Percentiles rank a stretch among this genome's conserved stretches.
Conservation (phyloP, 441 rosid species). For the Daphne laureola region DNA sequence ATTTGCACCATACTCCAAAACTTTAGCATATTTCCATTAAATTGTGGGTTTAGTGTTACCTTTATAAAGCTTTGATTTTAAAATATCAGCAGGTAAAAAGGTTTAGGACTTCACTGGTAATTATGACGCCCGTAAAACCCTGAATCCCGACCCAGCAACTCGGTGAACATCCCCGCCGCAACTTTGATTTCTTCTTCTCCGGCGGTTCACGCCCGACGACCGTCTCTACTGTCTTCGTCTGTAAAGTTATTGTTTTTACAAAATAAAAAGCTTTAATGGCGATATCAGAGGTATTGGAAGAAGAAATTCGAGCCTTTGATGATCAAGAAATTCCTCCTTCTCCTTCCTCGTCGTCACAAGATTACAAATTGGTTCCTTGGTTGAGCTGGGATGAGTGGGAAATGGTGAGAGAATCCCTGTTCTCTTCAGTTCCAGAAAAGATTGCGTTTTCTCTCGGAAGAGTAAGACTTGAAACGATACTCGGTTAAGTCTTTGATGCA, state of each 20-base stretch:
- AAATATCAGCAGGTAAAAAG: too few relatives aligned
- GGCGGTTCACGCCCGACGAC: too few relatives aligned
- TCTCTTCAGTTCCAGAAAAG: constrained; percentile 53
- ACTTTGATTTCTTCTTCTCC: too few relatives aligned
- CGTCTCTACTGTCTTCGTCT: too few relatives aligned
- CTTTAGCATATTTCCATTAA: too few relatives aligned
- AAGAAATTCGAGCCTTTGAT: constrained; percentile 27
- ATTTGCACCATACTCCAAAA: too few relatives aligned
- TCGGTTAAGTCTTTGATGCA: not conserved
- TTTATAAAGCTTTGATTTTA: too few relatives aligned
- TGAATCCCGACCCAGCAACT: too few relatives aligned
- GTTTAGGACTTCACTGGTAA: too few relatives aligned
- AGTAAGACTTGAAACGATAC: constrained; percentile 26
- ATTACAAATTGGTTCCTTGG: constrained; percentile 80
- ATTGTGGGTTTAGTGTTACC: too few relatives aligned
- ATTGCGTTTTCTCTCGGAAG: constrained; percentile 54
- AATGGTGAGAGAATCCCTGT: constrained; percentile 68
- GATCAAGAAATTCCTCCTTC: constrained; percentile 14
- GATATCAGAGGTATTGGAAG: constrained; percentile 32
- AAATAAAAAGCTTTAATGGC: constrained; percentile 20
- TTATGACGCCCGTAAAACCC: too few relatives aligned
- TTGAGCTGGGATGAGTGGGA: constrained; percentile 93
- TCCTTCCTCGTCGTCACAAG: constrained; percentile 24
- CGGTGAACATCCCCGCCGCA: too few relatives aligned
- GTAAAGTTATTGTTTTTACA: not conserved